Conservation (phyloP, 805 yeast species). For the Spathaspora boniae region DNA sequence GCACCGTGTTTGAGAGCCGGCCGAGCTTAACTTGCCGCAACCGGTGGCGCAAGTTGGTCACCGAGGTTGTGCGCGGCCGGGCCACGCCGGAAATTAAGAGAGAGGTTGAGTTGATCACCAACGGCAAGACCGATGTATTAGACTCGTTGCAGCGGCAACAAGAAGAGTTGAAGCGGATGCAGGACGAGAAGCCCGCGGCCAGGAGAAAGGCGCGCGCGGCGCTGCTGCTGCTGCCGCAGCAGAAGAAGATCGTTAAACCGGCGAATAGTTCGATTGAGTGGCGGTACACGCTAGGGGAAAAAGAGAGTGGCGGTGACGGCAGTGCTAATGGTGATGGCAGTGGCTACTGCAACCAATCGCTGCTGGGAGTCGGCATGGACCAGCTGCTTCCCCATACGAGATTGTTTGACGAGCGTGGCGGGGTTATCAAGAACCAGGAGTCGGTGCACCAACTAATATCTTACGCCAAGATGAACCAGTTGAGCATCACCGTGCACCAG, state of each 20-base stretch:
- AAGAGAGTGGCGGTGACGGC: conserved; percentile 36
- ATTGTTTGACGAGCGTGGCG: conserved; percentile 34
- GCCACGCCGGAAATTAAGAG: conserved; percentile 52
- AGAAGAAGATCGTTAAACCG: conserved; percentile 8
- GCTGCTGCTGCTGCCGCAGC: not conserved
- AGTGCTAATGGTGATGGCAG: too few relatives aligned
- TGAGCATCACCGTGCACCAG: conserved; percentile 74
- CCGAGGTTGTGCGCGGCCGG: conserved; percentile 66
- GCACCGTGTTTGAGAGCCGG: conserved; percentile 66
- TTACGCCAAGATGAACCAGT: conserved; percentile 54
- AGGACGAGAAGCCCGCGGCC: not conserved
- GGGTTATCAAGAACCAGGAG: conserved; percentile 50
- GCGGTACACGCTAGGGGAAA: conserved; percentile 47
- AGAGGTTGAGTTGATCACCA: conserved; percentile 55
- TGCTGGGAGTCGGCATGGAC: too few relatives aligned
- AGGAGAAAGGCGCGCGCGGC: not conserved
- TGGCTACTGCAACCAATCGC: too few relatives aligned
- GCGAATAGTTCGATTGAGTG: conserved; percentile 47
- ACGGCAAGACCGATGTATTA: conserved; percentile 3
- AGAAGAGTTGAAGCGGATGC: conserved; percentile 7
- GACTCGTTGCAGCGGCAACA: conserved; percentile 9
- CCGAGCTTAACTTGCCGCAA: conserved; percentile 90
- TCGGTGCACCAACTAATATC: conserved; percentile 55
- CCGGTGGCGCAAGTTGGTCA: conserved; percentile 85
- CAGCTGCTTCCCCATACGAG: conserved; percentile 21